Evolutionary conservation across 176 grass and related monocot species (phyloP), one percentile per base, ranked within the genome.

Genomic region (Aegilops longissima): DNA sequence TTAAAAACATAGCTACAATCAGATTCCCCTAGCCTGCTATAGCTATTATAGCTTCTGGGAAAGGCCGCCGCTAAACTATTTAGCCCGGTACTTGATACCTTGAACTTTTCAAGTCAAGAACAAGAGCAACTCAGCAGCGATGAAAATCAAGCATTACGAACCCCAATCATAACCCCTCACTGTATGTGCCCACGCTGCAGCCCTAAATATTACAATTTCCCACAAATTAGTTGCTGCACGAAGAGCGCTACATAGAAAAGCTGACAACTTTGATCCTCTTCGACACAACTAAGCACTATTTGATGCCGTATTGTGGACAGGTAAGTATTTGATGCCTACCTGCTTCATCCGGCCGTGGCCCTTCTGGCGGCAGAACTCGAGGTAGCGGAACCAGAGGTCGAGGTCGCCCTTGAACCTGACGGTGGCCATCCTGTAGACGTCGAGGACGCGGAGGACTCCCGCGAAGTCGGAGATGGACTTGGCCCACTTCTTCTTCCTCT

Each of bases 351-450:
- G 78, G 14, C 96, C 96, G 78, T 98, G 86, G 8, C 81, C 77
- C 65, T 87, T 92, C 62, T 83, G 85, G 58, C 95, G 83, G 67
- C 93, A 98, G 63, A 95, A 98, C 77, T 98, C 89, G n/a, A 98
- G 86, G 78, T 98, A 95, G 10, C 81, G 84, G 76, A 98, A 95
- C 95, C 95, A 98, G 63, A 98, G 82, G 74, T 92, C 93, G 64
- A 98, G 89, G 91, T 98, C 96, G 13, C 90, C 96, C 82, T 96
- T 98, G 67, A 91, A 95, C 86, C 96, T 94, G 70, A 89, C 52
- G 44, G 86, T 91, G 52, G 87, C 94, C 80, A 85, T 80, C 78
- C 85, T 70, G 33, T 94, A 98, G 54, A 98, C 82, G 72, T 86
- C 83, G 59, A 98, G 82, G 27, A 96, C 87, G 84, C 94, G 90